Conservation (phyloP, 2,329 filamentous ascomycete genomes). For the Fusarium papillatum region DNA sequence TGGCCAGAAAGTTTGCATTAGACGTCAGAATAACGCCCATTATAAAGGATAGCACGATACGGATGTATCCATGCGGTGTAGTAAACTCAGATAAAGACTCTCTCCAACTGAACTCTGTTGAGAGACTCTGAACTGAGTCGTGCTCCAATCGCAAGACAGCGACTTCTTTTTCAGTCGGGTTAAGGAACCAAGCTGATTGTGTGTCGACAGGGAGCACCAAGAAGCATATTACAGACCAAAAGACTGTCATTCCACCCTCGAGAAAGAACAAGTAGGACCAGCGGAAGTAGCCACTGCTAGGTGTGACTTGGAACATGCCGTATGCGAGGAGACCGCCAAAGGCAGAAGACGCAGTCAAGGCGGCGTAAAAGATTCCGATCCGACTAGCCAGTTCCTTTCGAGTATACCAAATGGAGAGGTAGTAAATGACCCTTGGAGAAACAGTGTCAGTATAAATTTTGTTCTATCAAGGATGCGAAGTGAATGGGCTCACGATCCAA, state of each 20-base stretch:
- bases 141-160: background rate
- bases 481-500: background rate
- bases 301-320: background rate
- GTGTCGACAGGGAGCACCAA: background rate
- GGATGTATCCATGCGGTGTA: background rate
- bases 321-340: background rate
- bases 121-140: background rate
- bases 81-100: background rate
- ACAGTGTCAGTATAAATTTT: background rate
- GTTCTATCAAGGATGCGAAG: background rate
- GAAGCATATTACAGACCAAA: background rate
- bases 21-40: background rate
- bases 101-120: background rate
- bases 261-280: background rate
- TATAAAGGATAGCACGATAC: background rate
- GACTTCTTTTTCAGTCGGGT: background rate
- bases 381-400: background rate
- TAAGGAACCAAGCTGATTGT: background rate
- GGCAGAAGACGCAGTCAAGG: background rate
- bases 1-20: background rate
- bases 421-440: background rate
- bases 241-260: background rate
- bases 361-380: background rate
- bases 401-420: background rate
- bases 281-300: background rate